phyloP scores from a whole-genome alignment of 176 grass and related monocot species.

The Zoysia japonica region DNA sequence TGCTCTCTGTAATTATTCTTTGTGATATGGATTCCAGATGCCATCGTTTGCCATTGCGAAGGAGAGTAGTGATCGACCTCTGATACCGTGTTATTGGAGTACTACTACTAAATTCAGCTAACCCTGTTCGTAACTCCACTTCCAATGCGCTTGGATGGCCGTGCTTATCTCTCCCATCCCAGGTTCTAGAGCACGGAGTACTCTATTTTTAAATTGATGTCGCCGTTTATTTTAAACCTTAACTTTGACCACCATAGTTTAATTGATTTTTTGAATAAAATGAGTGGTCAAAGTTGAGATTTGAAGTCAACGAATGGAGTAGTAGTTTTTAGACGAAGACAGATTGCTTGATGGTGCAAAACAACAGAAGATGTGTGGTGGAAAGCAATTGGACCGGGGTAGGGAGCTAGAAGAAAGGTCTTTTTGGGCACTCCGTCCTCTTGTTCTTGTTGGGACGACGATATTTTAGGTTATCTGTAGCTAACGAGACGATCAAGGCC shows the following conservation, averaged over 20 bases:
- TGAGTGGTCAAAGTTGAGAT: no score
- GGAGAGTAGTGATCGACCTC: conserved; percentile 12
- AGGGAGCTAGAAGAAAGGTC: neutral
- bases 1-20: no score
- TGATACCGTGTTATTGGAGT: neutral
- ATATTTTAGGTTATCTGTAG: neutral
- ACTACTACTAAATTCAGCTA: conserved; percentile 16
- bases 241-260: no score
- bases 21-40: neutral
- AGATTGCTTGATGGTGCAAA: conserved; percentile 1
- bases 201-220: no score
- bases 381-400: no score
- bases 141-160: neutral
- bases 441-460: neutral
- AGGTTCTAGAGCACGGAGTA: neutral
- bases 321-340: neutral
- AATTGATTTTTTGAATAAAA: no score
- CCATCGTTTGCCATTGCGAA: neutral
- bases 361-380: neutral
- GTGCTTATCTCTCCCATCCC: conserved; percentile 24
- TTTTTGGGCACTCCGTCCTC: neutral
- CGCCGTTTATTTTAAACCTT: no score
- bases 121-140: neutral
- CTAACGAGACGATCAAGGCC: neutral
- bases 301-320: no score